Percentiles rank a stretch among this genome's conserved stretches.
These are phyloP conservation scores for Penicillium sp. DNA, from an alignment of 2,329 filamentous ascomycete genomes.

Conservation along the genomic window DNA sequence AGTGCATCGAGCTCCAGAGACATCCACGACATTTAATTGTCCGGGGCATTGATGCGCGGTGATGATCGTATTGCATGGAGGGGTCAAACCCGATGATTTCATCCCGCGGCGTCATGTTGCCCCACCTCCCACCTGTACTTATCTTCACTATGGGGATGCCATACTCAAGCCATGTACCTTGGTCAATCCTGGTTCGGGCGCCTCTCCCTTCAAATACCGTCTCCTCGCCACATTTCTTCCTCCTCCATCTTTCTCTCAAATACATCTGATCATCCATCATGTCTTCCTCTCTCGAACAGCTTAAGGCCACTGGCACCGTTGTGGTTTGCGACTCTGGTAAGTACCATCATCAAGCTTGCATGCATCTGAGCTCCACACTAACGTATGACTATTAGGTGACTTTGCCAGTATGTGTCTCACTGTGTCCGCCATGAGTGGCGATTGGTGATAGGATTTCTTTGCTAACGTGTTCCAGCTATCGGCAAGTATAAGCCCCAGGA, in stretches of 20 bases:
- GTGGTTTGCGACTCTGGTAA: slow-evolving; percentile 96
- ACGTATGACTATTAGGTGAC: slow-evolving; percentile 52
- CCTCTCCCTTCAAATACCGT: slow-evolving; percentile 19
- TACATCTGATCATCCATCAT: slow-evolving; percentile 45
- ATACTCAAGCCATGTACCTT: slow-evolving; percentile 14
- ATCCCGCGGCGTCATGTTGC: slow-evolving; percentile 24
- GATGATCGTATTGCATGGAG: not conserved
- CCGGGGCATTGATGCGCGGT: no score
- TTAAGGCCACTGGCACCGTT: slow-evolving; percentile 93
- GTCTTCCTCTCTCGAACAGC: slow-evolving; percentile 87
- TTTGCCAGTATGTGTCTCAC: slow-evolving; percentile 61
- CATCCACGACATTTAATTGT: no score
- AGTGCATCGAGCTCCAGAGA: no score
- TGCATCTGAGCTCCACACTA: slow-evolving; percentile 23
- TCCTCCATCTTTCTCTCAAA: not conserved
- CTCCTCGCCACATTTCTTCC: slow-evolving; percentile 17
- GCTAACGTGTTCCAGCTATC: slow-evolving; percentile 60
- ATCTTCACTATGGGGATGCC: slow-evolving; percentile 1
- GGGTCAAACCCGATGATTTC: slow-evolving; percentile 14
- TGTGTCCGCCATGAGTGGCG: slow-evolving; percentile 9
- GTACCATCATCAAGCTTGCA: slow-evolving; percentile 24
- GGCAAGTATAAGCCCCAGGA: slow-evolving; percentile 99
- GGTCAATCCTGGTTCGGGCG: not conserved
- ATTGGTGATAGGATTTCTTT: not conserved
- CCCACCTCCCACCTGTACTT: slow-evolving; percentile 24